These are phyloP conservation scores for Cucurbita pepo DNA, from an alignment of 306 rosid species.

Conservation along the genomic window DNA sequence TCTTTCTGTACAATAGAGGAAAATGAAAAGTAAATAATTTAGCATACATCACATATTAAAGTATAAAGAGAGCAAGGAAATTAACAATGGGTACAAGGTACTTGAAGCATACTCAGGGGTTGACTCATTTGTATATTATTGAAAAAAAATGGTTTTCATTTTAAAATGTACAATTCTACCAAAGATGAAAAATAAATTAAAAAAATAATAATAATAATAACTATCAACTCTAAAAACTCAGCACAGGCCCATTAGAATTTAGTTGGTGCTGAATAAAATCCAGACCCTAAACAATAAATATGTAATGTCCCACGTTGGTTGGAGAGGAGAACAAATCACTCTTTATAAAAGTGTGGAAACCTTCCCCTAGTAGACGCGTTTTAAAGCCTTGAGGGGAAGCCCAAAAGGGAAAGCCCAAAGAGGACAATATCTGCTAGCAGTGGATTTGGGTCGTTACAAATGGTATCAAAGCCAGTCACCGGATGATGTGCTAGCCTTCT, in stretches of 20 bases:
- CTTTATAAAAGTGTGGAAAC: no score
- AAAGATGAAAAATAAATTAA: neutral
- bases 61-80: neutral
- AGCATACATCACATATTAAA: neutral
- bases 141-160: neutral
- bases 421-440: no score
- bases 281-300: neutral
- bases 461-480: no score
- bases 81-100: neutral
- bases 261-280: neutral
- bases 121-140: neutral
- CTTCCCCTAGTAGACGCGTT: no score
- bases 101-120: neutral
- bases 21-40: neutral
- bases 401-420: no score
- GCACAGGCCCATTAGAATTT: neutral
- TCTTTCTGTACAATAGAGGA: conserved; percentile 49
- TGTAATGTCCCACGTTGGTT: no score
- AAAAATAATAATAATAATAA: no score
- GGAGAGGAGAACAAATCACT: no score
- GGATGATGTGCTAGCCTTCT: no score
- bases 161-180: neutral
- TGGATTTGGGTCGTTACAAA: no score
- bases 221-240: neutral
- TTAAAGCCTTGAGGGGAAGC: no score